These are phyloP conservation scores for Letharia lupina DNA, from an alignment of 495 filamentous ascomycete genomes.

Conservation along the genomic window DNA sequence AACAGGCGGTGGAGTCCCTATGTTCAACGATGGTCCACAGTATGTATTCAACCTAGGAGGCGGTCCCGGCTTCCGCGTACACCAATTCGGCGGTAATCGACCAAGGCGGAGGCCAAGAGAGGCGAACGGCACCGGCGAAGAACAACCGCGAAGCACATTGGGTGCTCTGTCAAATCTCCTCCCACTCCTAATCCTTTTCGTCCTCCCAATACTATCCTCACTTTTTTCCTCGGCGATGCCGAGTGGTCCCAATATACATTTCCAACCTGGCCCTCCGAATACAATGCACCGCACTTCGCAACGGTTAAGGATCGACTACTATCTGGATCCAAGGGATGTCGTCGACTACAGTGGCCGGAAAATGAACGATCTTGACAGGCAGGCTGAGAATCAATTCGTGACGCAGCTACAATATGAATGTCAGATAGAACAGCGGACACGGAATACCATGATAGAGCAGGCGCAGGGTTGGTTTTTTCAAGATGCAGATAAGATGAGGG, in stretches of 20 bases:
- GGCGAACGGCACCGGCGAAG: conserved; percentile 44
- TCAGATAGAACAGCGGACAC: conserved; percentile 55
- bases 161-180: conserved; percentile 55
- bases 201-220: conserved; percentile 77
- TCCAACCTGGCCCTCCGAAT: conserved; percentile 55
- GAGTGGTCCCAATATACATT: conserved; percentile 60
- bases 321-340: conserved; percentile 69
- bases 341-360: conserved; percentile 56
- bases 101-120: conserved; percentile 64
- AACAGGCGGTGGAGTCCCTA: conserved; percentile 36
- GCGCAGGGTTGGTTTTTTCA: conserved; percentile 85
- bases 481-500: conserved; percentile 67
- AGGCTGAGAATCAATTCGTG: conserved; percentile 66
- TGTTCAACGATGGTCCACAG: conserved; percentile 65
- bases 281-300: conserved; percentile 65
- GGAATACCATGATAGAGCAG: conserved; percentile 60
- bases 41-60: conserved; percentile 90
- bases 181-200: conserved; percentile 79
- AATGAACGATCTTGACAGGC: conserved; percentile 63
- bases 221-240: conserved; percentile 59
- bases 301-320: conserved; percentile 69
- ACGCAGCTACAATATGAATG: conserved; percentile 57
- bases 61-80: conserved; percentile 72
- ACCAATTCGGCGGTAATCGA: conserved; percentile 68
- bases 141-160: conserved; percentile 41